Evolutionary conservation across 2,329 filamentous ascomycete species (phyloP), one percentile per base, ranked within the genome.

Genomic region (Colletotrichum theobromicola): DNA sequence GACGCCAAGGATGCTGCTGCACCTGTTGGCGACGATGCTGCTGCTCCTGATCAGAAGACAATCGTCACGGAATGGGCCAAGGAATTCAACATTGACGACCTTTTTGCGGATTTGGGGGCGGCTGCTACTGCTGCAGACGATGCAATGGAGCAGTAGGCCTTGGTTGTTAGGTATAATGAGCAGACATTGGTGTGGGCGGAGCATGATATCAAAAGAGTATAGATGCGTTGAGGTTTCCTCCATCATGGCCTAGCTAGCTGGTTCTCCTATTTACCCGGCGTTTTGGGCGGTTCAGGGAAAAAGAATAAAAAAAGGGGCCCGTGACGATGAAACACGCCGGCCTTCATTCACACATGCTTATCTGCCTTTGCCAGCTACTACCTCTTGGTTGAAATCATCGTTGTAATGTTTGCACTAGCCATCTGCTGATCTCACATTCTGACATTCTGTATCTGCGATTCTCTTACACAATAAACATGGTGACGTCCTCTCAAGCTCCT

Each of bases 61-160:
- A 95, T 98, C 82, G 95, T 98, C 70, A 94, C 93, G 13, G 93
- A 97, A 83, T 98, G 96, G 95, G 94, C 96, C 9, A 92, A 94
- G 79, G 96, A 98, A 84, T 98, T 99, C 85, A 96, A 96, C 87
- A 89, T 99, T 10, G 97, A 98, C 76, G 97, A 95, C 3, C 86
- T 99, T 16, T 98, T 86, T 98, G 16, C 98, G 94, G 94, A 95
- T 81, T 32, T 62, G 30, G 82, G 78, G 24, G 80, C 77, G n/a
- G 79, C 72, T 37, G 80, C 76, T 34, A 80, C 75, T 35, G 81
- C 72, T 21, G 80, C 79, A 9, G 85, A 77, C 6, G 88, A 90
- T 72, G 86, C 84, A 66, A 91, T 91, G 90, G 84, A 89, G 82
- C 86, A 88, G 79, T 89, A 84, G 78, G 74, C 16, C 32, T 24